Evolutionary conservation across 805 yeast genomes (phyloP), one percentile per base, ranked within the genome.

Genomic region (Suhomyces sp.): DNA sequence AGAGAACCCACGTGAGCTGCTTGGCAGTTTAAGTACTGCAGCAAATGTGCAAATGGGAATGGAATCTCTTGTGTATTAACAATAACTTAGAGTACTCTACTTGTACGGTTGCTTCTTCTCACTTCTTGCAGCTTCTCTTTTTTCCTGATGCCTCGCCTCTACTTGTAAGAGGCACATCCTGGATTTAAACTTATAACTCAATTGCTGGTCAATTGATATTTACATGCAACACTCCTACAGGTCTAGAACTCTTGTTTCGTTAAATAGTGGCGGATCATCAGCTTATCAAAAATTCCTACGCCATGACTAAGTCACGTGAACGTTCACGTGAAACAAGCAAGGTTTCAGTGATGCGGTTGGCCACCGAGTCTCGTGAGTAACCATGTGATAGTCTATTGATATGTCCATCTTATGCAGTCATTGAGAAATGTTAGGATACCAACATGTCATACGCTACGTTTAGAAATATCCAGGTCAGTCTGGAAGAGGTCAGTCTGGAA

Each of bases 111-210:
- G 49, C 92, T 83, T 70, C 82, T 84, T 57, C 97, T 86, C 49
- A 91, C 97, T 71, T 92, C 97, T 67, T 86, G 92, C 21, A 97
- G 97, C 79, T 92, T 91, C 62, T 92, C 97, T 68, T 85, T 90
- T 73, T 92, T 92, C 64, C 84, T 88, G 78, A 94, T 96, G 66
- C 59, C 13, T 44, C 44, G 44, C 59, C 62, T 54, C 50, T 58
- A 20, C 63, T 53, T 43, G 43, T 52, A 31, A 51, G 15, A 13
- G 47, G 25, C 47, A 44, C 31, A 13, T 9, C 13, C 2, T 4
- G 35, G 40, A n/a, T 35, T 22, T 25, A 6, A 7, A 13, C 7
- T 20, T 43, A 9, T 19, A 13, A 20, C 7, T 44, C 29, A 25
- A 17, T 2, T 9, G 4, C 3, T 31, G 13, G 41, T 10, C 29